Percentiles rank a stretch among this genome's conserved stretches.
Evolutionary conservation across 2,329 filamentous ascomycete species (phyloP).

Genomic region (Pseudocercospora pini-densiflorae): DNA sequence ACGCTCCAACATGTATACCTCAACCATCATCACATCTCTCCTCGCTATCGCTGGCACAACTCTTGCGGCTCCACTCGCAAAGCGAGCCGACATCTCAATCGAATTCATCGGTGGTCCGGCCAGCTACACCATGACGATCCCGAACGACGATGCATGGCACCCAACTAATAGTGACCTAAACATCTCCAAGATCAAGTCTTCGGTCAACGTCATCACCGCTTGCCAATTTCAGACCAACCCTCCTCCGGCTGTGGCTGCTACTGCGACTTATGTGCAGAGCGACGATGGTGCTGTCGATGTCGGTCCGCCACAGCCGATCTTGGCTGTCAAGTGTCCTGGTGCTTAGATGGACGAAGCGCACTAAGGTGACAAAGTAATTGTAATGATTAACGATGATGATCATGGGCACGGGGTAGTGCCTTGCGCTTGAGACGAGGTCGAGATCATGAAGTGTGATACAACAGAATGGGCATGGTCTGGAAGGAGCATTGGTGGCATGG

Average conservation of each 20-base stretch:
- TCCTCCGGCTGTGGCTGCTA: slow-evolving; percentile 10
- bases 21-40: slow-evolving; percentile 4
- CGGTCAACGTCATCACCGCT: neutral
- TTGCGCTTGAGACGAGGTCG: no score
- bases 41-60: slow-evolving; percentile 8
- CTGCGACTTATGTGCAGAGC: slow-evolving; percentile 11
- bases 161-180: slow-evolving; percentile 12
- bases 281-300: slow-evolving; percentile 15
- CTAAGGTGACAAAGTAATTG: neutral
- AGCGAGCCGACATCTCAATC: slow-evolving; percentile 11
- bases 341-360: neutral
- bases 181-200: slow-evolving; percentile 16
- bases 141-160: slow-evolving; percentile 1
- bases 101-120: slow-evolving; percentile 17
- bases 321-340: slow-evolving; percentile 13
- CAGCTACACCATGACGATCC: slow-evolving; percentile 13
- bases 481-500: neutral
- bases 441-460: neutral
- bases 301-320: slow-evolving; percentile 18
- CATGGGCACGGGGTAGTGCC: no score
- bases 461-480: neutral
- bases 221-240: slow-evolving; percentile 15
- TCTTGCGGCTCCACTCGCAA: slow-evolving; percentile 8
- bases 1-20: slow-evolving; percentile 11
- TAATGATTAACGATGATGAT: neutral